A percentile compares a stretch with the other conserved stretches of the same genome.
Evolutionary conservation across 2,329 filamentous ascomycete genomes (phyloP).

Genomic region (Aspergillus felis): DNA sequence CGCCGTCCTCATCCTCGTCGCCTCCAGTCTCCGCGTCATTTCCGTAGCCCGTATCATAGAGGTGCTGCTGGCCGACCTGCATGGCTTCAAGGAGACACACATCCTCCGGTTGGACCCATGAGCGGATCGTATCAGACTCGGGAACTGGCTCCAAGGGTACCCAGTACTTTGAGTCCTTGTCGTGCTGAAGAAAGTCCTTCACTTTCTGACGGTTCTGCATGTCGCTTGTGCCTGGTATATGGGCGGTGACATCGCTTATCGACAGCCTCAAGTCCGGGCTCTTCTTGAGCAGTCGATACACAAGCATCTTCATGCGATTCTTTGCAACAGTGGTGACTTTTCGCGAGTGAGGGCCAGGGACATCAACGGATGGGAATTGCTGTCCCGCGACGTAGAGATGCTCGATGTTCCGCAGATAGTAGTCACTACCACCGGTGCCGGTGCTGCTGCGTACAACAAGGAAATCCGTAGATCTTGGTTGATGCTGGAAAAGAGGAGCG

Average conservation of each 20-base stretch:
- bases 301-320: constrained; percentile 93
- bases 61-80: constrained; percentile 88
- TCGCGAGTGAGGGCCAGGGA: constrained; percentile 87
- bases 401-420: constrained; percentile 84
- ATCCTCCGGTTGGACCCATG: constrained; percentile 92
- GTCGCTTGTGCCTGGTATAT: constrained; percentile 89
- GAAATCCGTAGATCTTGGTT: constrained; percentile 75
- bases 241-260: constrained; percentile 81
- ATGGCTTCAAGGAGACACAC: constrained; percentile 93
- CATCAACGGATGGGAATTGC: constrained; percentile 84
- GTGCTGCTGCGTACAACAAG: constrained; percentile 79
- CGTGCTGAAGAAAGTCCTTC: constrained; percentile 91
- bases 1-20: constrained; percentile 61
- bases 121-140: constrained; percentile 74
- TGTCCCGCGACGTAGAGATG: constrained; percentile 90
- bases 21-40: constrained; percentile 63
- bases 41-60: constrained; percentile 86
- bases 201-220: constrained; percentile 95
- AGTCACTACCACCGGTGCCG: constrained; percentile 69
- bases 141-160: constrained; percentile 72
- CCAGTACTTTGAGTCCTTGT: constrained; percentile 86
- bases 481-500: constrained; percentile 87
- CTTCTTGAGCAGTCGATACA: constrained; percentile 80
- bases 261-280: constrained; percentile 66
- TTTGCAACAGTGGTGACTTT: constrained; percentile 97